Conservation (phyloP, 2,329 filamentous ascomycete genomes). For the Elsinoe arachidis region DNA sequence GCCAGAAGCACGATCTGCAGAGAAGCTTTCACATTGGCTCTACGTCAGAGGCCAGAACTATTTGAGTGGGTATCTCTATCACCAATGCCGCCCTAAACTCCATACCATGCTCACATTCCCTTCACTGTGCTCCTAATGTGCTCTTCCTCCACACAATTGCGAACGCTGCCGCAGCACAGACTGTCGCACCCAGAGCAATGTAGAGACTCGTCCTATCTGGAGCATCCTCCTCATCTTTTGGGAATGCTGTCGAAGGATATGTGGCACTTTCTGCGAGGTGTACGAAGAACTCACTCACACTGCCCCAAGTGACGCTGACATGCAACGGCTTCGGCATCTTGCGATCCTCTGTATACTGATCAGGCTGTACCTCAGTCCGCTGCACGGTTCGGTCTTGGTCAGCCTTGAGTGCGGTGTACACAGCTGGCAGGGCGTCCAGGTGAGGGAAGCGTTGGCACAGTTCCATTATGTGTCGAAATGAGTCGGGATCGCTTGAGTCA, state of each 20-base stretch:
- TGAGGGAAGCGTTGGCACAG: constrained; percentile 71
- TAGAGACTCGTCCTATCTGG: constrained; percentile 79
- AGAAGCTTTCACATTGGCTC: neutral
- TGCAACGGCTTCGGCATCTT: constrained; percentile 89
- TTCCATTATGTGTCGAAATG: constrained; percentile 82
- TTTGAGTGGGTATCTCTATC: neutral
- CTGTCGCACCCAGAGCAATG: constrained; percentile 66
- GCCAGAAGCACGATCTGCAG: neutral
- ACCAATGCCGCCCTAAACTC: neutral
- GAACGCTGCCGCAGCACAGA: constrained; percentile 50
- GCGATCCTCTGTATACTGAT: constrained; percentile 75
- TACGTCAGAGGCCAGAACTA: neutral
- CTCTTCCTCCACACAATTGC: constrained; percentile 50
- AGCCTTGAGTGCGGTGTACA: constrained; percentile 90
- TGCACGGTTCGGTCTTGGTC: constrained; percentile 97
- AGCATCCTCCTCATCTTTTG: constrained; percentile 77
- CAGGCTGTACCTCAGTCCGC: constrained; percentile 79
- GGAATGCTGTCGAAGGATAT: constrained; percentile 79
- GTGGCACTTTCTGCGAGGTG: constrained; percentile 84
- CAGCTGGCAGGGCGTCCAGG: constrained; percentile 77
- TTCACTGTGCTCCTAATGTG: neutral
- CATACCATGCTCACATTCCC: neutral
- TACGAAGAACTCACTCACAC: constrained; percentile 89
- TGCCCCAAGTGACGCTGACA: constrained; percentile 89
- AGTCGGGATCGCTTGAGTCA: constrained; percentile 93